Percentiles rank a stretch among this genome's conserved stretches.
These are phyloP conservation scores for Phalaenopsis aphrodite DNA, from an alignment of 106 monocot species.

Conservation along the genomic window DNA sequence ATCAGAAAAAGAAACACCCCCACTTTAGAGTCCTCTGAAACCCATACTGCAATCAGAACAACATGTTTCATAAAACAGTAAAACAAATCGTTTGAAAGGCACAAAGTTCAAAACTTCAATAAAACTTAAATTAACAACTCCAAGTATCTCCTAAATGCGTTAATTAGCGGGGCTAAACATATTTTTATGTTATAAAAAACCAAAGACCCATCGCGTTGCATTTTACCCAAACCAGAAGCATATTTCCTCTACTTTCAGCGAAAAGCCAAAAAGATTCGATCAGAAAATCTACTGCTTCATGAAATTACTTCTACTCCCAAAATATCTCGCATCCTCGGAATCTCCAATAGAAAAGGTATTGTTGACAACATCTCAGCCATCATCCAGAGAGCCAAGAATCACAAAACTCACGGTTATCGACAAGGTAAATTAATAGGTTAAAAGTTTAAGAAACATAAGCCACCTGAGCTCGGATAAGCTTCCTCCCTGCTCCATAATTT, in stretches of 20 bases:
- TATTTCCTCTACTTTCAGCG: background rate
- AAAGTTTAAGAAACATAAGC: background rate
- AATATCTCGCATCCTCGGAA: background rate
- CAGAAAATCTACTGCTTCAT: background rate
- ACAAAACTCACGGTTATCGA: background rate
- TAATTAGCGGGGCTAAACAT: background rate
- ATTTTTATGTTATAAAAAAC: background rate
- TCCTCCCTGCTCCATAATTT: constrained; percentile 3
- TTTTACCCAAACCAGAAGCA: background rate
- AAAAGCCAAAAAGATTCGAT: background rate
- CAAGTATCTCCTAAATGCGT: background rate
- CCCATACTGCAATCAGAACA: background rate
- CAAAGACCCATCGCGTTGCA: background rate
- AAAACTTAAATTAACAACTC: background rate
- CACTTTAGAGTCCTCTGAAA: background rate
- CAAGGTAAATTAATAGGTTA: background rate
- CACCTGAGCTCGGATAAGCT: background rate
- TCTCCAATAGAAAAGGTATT: background rate
- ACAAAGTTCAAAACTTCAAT: background rate
- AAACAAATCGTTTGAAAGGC: background rate
- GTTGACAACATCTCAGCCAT: background rate
- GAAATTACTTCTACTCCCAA: background rate
- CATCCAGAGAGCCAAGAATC: background rate
- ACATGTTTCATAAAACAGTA: background rate
- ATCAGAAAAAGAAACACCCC: background rate